Evolutionary conservation across 2,329 filamentous ascomycete species (phyloP).

Genomic region (Coccinonectria pachysandricola): DNA sequence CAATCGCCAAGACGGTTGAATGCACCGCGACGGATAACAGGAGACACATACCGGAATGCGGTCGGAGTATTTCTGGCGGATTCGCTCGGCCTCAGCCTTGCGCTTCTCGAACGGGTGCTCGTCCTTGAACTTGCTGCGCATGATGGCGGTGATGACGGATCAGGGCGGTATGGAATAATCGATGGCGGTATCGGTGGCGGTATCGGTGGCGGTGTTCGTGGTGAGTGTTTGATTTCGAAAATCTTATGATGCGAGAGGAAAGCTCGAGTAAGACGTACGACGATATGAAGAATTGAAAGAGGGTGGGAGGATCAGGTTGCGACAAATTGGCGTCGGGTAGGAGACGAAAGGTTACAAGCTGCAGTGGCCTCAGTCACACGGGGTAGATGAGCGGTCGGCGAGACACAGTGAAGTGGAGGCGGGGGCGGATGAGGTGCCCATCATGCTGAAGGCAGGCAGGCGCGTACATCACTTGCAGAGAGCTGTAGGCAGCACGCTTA

Average conservation of each 20-base stretch:
- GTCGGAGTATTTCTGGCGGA: slow-evolving; percentile 97
- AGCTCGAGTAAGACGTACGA: slow-evolving; percentile 1
- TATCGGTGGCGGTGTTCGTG: slow-evolving; percentile 14
- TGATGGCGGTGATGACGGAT: slow-evolving; percentile 53
- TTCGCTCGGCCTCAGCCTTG: slow-evolving; percentile 98
- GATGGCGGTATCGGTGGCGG: no score
- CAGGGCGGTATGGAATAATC: no score
- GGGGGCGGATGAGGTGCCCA: no score
- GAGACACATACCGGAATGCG: slow-evolving; percentile 78
- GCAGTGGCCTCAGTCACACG: slow-evolving; percentile 9
- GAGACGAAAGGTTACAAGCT: slow-evolving; percentile 15
- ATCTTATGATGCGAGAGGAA: slow-evolving; percentile 2
- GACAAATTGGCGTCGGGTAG: slow-evolving; percentile 19
- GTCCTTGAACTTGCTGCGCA: slow-evolving; percentile 99
- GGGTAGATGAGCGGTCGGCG: slow-evolving; percentile 20
- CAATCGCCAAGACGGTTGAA: slow-evolving; percentile 1
- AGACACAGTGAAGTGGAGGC: no score
- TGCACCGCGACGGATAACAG: no score
- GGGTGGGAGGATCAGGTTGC: slow-evolving; percentile 19
- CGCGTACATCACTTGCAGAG: no score
- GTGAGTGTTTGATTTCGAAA: slow-evolving; percentile 4
- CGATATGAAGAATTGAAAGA: slow-evolving; percentile 9
- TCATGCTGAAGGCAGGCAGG: no score
- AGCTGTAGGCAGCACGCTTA: no score
- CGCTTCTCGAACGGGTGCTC: slow-evolving; percentile 99